Base-by-base conservation (phyloP, 768 basidiomycete species). In the Leccinellum rugosiceps region DNA sequence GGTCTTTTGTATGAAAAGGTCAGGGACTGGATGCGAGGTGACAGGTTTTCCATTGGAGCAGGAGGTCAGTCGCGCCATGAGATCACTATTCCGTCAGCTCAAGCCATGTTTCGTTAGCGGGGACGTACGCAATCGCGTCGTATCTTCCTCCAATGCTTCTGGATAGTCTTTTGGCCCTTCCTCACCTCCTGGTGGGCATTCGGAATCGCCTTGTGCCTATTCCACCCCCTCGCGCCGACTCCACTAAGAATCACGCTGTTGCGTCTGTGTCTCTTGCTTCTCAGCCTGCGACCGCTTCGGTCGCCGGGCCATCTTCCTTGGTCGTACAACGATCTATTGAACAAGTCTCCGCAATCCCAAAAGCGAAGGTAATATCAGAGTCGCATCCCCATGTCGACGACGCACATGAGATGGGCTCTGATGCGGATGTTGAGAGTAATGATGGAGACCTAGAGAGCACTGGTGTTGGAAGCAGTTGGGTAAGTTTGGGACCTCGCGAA, bases 31-130 rank as follows among this genome's bases (percentile, higher is more conserved):
- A 63, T 87, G 26, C 78, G 81, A 31, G 89, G 90, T 2, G 82
- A 89, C 53, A 73, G 88, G 35, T 82, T 90, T 65, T 80, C 84
- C 19, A 74, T 93, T 55, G 92, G 92, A 56, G 86, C 92, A 51
- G 92, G 91, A 71, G 89, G 90, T 92, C 65, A 64, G 82, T 72
- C 19, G 0, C 25, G 21, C 53, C 48, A 30, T 31, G 25, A 38
- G 25, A 28, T 17, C 41, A 30, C 46, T 32, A 49, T 49, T 59
- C 23, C 11, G n/a, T 51, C 43, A 47, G 8, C 48, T 51, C 43
- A 58, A 62, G 25, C 26, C 44, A 56, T 68, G 11, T 19, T 63
- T 52, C 60, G 47, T n/a, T 63, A 90, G 91, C 89, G 5, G 73
- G 75, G 32, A 90, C 89, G 6, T 92, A 92, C 63, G 77, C 78